Conservation (phyloP, 1,139 yeast species). For the Kluyveromyces marxianus region DNA sequence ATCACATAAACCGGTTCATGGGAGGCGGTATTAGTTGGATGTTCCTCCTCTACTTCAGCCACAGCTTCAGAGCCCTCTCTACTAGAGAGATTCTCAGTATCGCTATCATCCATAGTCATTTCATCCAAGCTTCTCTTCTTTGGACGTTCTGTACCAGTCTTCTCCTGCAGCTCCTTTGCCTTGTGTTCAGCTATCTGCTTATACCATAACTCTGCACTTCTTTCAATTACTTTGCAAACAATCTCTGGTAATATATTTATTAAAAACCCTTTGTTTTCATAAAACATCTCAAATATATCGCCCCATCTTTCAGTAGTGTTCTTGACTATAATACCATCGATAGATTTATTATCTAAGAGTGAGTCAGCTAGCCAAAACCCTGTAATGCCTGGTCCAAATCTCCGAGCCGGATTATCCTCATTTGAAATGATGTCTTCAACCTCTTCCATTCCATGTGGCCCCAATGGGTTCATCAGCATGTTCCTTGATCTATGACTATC, state of each 20-base stretch:
- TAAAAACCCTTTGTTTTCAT: conserved; percentile 37
- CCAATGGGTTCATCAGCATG: conserved; percentile 27
- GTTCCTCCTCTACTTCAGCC: conserved; percentile 17
- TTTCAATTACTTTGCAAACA: conserved; percentile 45
- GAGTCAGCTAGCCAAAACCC: conserved; percentile 26
- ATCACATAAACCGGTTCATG: conserved; percentile 58
- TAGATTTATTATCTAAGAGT: conserved; percentile 25
- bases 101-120: conserved; percentile 30
- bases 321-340: conserved; percentile 36
- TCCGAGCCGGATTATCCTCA: conserved; percentile 12
- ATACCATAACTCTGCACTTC: conserved; percentile 32
- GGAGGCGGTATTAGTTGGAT: conserved; percentile 5
- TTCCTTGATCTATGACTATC: conserved; percentile 25
- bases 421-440: conserved; percentile 24
- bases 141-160: conserved; percentile 26
- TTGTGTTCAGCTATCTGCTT: conserved; percentile 22
- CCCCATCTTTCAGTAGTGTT: conserved; percentile 67
- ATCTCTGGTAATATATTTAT: conserved; percentile 45
- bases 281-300: conserved; percentile 47
- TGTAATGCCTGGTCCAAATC: background rate
- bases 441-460: conserved; percentile 30
- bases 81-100: conserved; percentile 4
- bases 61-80: conserved; percentile 10
- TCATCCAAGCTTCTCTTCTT: conserved; percentile 32
- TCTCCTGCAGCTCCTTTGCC: conserved; percentile 19